Evolutionary conservation across 2,329 filamentous ascomycete genomes (phyloP), one percentile per base, ranked within the genome.

Genomic region (Dothideomycetidae sp.): DNA sequence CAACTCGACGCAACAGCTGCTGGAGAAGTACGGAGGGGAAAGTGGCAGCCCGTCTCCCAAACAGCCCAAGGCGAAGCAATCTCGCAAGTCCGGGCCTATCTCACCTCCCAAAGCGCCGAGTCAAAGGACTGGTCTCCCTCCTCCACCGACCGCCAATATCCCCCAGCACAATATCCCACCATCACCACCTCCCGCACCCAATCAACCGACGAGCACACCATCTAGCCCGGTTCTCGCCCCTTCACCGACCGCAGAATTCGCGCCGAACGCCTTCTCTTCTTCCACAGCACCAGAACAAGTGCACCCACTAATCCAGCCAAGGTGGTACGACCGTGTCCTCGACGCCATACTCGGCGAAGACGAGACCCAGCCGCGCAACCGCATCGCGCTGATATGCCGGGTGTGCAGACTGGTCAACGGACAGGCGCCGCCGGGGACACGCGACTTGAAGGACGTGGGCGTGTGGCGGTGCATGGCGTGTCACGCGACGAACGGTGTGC

Each of bases 311-410:
- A 21, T 44, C 3, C 47, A 49, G 14, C 52, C 54, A 7, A 77
- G 81, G 53, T 98, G 90, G 90, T 98, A 96, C 59, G 90, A 98
- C 55, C 75, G 88, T 39, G 76, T 98, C 37, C 67, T 98, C 40
- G 90, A 98, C 52, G 73, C 93, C 0, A 73, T 98, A 16, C 70
- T 98, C 0, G 90, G 90, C 34, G 90, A 98, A 53, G 90, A 98
- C 51, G 90, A 98, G 59, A 92, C 82, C 3, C 76, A 81, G 10
- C 74, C 88, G 2, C 92, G 85, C 63, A 96, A 96, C 57, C 76
- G 90, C 12, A 74, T 93, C 41, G 88, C 77, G 5, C 66, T 98
- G 45, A 83, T 98, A 39, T 98, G 90, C 60, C 59, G 66, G 19
- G 67, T 71, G 28, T 98, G 90, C 56, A 71, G 83, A 18, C 70